phyloP scores from a whole-genome alignment of 2,329 filamentous ascomycete genomes.

The Phyllosticta citrichinensis region DNA sequence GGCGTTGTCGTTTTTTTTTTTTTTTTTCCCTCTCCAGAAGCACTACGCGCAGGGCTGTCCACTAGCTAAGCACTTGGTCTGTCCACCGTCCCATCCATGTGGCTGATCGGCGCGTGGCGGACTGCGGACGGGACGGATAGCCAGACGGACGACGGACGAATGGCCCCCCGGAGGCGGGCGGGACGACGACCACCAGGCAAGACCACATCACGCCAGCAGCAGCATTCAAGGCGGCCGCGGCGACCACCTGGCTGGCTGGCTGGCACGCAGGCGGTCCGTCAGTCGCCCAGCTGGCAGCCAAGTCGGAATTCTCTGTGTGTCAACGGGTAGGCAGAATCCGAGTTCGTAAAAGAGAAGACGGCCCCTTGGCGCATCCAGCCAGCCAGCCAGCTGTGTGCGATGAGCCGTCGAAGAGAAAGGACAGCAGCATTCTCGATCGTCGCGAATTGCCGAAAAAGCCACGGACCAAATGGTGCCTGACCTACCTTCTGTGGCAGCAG shows the following conservation, averaged over 20 bases:
- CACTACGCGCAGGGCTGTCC: neutral
- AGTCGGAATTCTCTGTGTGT: neutral
- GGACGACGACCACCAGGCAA: neutral
- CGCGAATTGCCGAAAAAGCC: neutral
- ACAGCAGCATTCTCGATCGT: neutral
- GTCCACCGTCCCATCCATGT: neutral
- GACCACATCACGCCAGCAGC: neutral
- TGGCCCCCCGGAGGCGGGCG: neutral
- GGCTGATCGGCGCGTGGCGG: neutral
- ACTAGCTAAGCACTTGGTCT: neutral
- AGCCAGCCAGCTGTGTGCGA: neutral
- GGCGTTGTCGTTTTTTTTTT: no score
- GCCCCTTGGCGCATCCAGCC: neutral
- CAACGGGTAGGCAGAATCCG: neutral
- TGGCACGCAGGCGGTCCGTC: no score
- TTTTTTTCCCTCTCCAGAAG: neutral
- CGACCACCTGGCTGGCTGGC: no score
- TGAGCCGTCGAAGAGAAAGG: neutral
- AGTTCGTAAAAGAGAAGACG: neutral
- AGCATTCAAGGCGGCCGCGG: no score
- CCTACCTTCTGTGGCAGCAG: neutral
- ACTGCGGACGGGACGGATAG: neutral
- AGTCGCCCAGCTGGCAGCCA: neutral
- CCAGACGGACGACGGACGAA: neutral
- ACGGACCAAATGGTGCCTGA: neutral